Base-by-base conservation (phyloP, 1,284 basidiomycete genomes). In the Rhodotorula sp. region DNA sequence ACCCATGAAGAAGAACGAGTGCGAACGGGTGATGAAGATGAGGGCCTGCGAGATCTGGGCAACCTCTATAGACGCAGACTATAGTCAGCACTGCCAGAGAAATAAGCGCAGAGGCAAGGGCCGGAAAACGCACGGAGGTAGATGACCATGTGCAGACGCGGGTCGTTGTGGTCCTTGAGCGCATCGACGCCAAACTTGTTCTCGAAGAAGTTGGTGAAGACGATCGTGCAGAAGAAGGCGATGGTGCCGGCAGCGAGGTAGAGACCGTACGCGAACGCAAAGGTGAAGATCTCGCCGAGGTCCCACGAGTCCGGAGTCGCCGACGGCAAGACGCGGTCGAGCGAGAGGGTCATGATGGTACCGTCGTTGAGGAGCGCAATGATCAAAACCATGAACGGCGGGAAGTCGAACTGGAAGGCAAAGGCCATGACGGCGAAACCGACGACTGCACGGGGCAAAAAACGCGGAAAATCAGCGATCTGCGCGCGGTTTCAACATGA, bases 321-420 rank as follows among this genome's bases (percentile, higher is more conserved):
- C 63, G 92, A 94, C 61, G 95, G 95, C 79, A 97, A 84, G 74
- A 97, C 95, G 83, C 95, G 93, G 83, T 98, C 75, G 72, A 97
- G 90, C 45, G 93, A 97, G 76, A 98, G 87, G 18, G 95, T 98
- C 94, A 98, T 97, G 87, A 98, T 95, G 77, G 95, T 97, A 83
- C 95, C 95, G 81, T 97, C 95, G 84, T 98, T 98, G 78, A 97
- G 85, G 65, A 97, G 86, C 72, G 95, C 94, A 77, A 98, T 95
- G 83, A 98, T 92, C 82, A 97, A 90, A 76, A 98, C 89, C 95
- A 98, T 97, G 89, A 98, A 98, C 23, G 95, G 93, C 79, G 95
- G 95, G 92, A 98, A 98, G 83, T 95, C 91, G 83, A 94, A 93
- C 85, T 90, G 89, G 89, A 94, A 97, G 70, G 90, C 90, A 81